Conservation (phyloP, 2,329 filamentous ascomycete species). For the Orbilia ellipsospora region DNA sequence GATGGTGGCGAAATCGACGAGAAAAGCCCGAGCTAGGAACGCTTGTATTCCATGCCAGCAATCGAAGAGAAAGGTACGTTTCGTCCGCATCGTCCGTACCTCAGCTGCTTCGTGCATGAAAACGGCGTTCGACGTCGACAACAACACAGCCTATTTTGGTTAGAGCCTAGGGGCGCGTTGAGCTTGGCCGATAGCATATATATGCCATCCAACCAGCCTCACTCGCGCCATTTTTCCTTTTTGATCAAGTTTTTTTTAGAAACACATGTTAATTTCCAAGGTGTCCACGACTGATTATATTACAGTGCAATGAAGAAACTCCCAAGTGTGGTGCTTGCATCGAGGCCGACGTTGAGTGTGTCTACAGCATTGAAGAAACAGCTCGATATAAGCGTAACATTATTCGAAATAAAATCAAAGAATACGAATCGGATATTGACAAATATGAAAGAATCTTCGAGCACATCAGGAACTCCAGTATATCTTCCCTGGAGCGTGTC, state of each 20-base stretch:
- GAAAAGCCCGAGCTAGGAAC: slow-evolving; percentile 33
- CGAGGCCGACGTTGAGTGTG: slow-evolving; percentile 34
- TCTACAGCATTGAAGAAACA: slow-evolving; percentile 35
- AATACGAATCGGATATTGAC: slow-evolving; percentile 38
- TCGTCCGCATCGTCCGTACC: too few species aligned
- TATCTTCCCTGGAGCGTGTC: slow-evolving; percentile 29
- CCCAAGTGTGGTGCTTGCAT: slow-evolving; percentile 32
- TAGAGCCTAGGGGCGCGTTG: too few species aligned
- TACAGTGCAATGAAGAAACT: slow-evolving; percentile 38
- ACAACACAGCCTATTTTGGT: too few species aligned
- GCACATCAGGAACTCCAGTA: slow-evolving; percentile 36
- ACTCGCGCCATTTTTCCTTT: too few species aligned
- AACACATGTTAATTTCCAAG: background rate
- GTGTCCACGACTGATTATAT: background rate
- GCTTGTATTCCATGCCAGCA: slow-evolving; percentile 46
- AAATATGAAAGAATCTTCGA: slow-evolving; percentile 45
- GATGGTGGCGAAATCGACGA: slow-evolving; percentile 37
- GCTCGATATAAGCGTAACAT: slow-evolving; percentile 28
- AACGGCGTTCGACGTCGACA: too few species aligned
- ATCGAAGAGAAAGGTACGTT: slow-evolving; percentile 42
- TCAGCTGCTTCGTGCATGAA: too few species aligned
- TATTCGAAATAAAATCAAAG: slow-evolving; percentile 38
- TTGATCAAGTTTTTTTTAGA: too few species aligned
- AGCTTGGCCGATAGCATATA: too few species aligned
- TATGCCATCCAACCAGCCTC: too few species aligned